Percentiles rank a stretch among this genome's conserved stretches.
Conservation (phyloP, 1,139 yeast genomes). For the Tardiomyces digboiensis region DNA sequence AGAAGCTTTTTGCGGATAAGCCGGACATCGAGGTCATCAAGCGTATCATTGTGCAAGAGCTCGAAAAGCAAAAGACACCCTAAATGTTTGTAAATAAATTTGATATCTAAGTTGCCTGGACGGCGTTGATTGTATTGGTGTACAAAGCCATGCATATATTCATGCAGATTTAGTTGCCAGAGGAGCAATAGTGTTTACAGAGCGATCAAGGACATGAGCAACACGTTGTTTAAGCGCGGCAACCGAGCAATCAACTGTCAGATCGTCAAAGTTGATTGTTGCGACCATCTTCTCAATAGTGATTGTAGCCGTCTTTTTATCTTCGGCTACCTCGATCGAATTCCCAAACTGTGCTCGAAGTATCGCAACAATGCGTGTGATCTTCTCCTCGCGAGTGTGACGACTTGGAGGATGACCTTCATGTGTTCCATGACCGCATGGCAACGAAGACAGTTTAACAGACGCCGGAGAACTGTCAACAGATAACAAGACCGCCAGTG, state of each 20-base stretch:
- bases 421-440: conserved; percentile 32
- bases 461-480: conserved; percentile 96
- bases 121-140: too few species aligned
- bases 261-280: conserved; percentile 48
- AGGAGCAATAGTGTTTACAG: conserved; percentile 78
- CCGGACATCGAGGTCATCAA: conserved; percentile 70
- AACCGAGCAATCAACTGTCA: conserved; percentile 68
- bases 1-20: conserved; percentile 63
- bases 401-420: not conserved
- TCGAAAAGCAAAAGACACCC: conserved; percentile 35
- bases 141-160: not conserved
- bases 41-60: conserved; percentile 59
- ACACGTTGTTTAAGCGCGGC: conserved; percentile 75
- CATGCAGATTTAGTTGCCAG: conserved; percentile 22
- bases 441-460: conserved; percentile 66
- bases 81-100: too few species aligned
- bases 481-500: conserved; percentile 79
- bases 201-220: conserved; percentile 69
- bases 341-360: conserved; percentile 87
- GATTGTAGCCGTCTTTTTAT: conserved; percentile 41
- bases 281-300: conserved; percentile 72
- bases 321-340: conserved; percentile 38
- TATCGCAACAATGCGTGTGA: conserved; percentile 53
- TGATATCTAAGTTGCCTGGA: too few species aligned
- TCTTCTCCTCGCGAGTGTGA: conserved; percentile 27